Evolutionary conservation across 2,329 filamentous ascomycete genomes (phyloP).

Genomic region (Diaporthe vexans): DNA sequence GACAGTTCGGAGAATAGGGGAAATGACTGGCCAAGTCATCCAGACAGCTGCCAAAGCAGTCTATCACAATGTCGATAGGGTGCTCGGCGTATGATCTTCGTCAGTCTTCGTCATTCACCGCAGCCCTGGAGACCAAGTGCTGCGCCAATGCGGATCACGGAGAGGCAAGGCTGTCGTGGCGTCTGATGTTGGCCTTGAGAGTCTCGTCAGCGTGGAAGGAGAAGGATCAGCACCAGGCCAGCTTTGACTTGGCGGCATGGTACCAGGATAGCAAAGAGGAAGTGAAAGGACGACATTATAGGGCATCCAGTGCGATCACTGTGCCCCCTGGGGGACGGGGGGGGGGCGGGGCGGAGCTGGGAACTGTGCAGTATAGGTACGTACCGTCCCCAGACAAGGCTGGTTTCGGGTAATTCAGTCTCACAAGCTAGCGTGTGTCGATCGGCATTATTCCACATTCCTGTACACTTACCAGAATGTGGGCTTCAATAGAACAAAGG

Average conservation of each 20-base stretch:
- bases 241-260: no score
- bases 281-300: no score
- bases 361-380: background rate
- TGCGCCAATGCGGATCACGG: slow-evolving; percentile 27
- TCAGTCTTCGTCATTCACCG: background rate
- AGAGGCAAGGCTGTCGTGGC: slow-evolving; percentile 9
- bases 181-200: slow-evolving; percentile 17
- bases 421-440: background rate
- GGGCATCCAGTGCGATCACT: background rate
- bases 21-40: background rate
- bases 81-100: background rate
- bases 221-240: background rate
- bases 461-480: background rate
- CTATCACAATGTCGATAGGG: background rate
- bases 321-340: background rate
- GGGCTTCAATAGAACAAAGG: background rate
- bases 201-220: background rate
- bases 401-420: slow-evolving; percentile 9
- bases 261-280: background rate
- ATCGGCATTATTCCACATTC: background rate
- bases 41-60: background rate
- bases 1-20: background rate
- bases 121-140: background rate
- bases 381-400: background rate
- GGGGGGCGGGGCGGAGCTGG: background rate